Conservation (phyloP, 176 grass and related monocot species). For the Phoenix roebelenii region DNA sequence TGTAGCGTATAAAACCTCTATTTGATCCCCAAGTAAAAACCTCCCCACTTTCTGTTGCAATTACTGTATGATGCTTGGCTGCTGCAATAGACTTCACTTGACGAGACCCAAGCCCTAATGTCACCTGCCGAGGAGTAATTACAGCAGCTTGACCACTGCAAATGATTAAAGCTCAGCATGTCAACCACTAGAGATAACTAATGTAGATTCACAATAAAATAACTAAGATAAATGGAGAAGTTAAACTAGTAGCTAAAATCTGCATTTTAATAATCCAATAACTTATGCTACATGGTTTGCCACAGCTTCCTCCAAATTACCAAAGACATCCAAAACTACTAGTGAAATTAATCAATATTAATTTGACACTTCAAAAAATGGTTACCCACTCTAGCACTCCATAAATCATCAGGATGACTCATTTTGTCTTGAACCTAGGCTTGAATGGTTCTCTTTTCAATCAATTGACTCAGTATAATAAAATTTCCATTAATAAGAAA, state of each 20-base stretch:
- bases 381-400: too few species aligned
- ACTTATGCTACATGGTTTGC: too few species aligned
- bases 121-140: constrained; percentile 89
- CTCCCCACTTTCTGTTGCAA: constrained; percentile 79
- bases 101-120: constrained; percentile 55
- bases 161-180: constrained; percentile 9
- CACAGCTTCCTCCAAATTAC: too few species aligned
- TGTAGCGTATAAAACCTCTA: constrained; percentile 59
- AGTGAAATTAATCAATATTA: too few species aligned
- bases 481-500: too few species aligned
- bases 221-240: not conserved
- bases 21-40: constrained; percentile 99
- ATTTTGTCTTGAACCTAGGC: too few species aligned
- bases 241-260: not conserved
- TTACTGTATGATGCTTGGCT: constrained; percentile 97
- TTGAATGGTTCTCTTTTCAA: too few species aligned
- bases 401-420: too few species aligned
- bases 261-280: too few species aligned
- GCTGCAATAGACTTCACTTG: constrained; percentile 66
- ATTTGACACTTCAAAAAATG: too few species aligned
- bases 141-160: constrained; percentile 95
- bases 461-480: too few species aligned
- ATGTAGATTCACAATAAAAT: constrained; percentile 10
- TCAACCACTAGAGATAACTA: not conserved
- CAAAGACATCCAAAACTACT: too few species aligned